A percentile compares a stretch with the other conserved stretches of the same genome.
Conservation (phyloP, 352 stramenopile species). For the Pythium plurisporium region DNA sequence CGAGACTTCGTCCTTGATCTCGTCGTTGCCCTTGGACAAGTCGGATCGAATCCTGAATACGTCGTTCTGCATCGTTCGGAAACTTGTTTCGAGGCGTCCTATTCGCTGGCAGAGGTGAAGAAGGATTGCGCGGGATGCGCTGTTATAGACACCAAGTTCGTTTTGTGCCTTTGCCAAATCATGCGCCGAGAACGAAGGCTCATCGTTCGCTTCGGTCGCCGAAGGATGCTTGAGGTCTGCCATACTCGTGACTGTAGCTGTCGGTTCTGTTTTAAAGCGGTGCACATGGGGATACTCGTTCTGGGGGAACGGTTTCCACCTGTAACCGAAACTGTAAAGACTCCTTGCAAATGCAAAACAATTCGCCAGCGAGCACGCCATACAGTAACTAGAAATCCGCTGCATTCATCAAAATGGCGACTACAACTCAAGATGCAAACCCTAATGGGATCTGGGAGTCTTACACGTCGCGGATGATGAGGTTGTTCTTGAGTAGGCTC, state of each 20-base stretch:
- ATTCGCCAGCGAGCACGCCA: neutral
- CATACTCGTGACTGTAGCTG: no score
- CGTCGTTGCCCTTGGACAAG: slow-evolving; percentile 33
- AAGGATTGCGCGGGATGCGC: slow-evolving; percentile 56
- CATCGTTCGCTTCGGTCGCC: no score
- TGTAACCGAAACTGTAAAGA: slow-evolving; percentile 5
- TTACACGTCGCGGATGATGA: slow-evolving; percentile 75
- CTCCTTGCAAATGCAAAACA: no score
- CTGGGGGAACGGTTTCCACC: no score
- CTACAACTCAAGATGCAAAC: neutral
- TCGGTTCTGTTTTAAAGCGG: no score
- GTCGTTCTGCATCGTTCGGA: slow-evolving; percentile 43
- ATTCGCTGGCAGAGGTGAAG: slow-evolving; percentile 61
- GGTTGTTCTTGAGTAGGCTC: slow-evolving; percentile 83
- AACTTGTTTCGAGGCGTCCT: slow-evolving; percentile 34
- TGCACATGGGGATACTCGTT: no score
- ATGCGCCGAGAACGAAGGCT: slow-evolving; percentile 10
- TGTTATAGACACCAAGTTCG: slow-evolving; percentile 46
- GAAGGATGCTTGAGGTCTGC: no score
- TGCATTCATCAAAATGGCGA: slow-evolving; percentile 1
- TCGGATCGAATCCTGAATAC: slow-evolving; percentile 35
- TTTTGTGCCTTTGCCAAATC: slow-evolving; percentile 44
- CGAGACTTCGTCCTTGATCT: slow-evolving; percentile 43
- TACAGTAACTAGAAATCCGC: no score
- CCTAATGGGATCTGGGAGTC: neutral